Evolutionary conservation across 2,329 filamentous ascomycete species (phyloP).

Genomic region (Coniochaeta ligniaria): DNA sequence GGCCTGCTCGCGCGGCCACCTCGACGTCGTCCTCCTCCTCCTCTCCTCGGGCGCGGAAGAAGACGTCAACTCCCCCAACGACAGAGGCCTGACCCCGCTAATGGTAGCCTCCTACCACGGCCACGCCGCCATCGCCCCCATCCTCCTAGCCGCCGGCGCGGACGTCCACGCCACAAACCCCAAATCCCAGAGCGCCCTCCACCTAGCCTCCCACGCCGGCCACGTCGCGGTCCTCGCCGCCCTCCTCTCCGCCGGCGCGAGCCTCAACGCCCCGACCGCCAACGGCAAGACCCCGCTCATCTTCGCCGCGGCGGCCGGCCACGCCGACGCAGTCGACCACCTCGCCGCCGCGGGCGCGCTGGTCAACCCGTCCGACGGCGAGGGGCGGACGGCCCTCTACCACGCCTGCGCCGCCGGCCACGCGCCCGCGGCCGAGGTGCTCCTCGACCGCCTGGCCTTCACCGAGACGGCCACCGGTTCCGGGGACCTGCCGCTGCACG

Average conservation of each 20-base stretch:
- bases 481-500: not conserved
- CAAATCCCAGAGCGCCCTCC: not conserved
- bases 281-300: constrained; percentile 1
- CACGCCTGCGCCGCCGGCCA: not conserved
- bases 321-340: not conserved
- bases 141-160: not conserved
- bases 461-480: not conserved
- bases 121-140: not conserved
- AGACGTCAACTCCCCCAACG: not conserved
- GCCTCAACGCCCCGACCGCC: not conserved
- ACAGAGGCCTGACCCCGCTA: not conserved
- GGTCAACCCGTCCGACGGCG: not conserved
- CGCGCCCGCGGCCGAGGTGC: not conserved
- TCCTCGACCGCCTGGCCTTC: not conserved
- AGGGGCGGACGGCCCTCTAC: not conserved
- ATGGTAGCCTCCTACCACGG: not conserved
- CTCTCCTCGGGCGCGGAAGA: not conserved
- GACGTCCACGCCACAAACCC: not conserved
- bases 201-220: not conserved
- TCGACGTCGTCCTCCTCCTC: not conserved
- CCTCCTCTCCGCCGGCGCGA: not conserved
- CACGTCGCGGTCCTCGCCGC: not conserved
- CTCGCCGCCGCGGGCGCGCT: not conserved
- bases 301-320: not conserved
- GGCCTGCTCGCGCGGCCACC: not conserved